Evolutionary conservation across 805 yeast species (phyloP), one percentile per base, ranked within the genome.

Genomic region (Schizosaccharomyces japonicus): DNA sequence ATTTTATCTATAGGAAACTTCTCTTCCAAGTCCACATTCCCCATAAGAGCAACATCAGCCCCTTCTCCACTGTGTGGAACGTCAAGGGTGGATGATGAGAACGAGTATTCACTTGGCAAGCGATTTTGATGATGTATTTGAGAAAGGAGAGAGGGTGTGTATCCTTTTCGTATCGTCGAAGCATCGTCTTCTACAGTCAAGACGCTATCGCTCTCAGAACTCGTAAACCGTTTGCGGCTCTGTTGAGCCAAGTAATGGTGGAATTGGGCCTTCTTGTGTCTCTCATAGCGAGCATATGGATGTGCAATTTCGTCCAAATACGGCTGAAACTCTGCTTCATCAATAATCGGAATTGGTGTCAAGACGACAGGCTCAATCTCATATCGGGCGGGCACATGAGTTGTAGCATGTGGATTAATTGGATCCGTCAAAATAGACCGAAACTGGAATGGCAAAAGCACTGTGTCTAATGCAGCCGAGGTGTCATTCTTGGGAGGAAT

Each of bases 1-100:
- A 90, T 71, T 50, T 66, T 58, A 5, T 62, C 53, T 44, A 74
- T 17, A 36, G 42, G 27, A 11, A 36, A 36, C 5, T 36, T 36
- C 2, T 36, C 42, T 6, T 19, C 42, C 8, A 36, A 15, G 13
- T 15, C 13, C 3, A 27, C 15, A 36, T 25, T 19, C 13, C 27
- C 13, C 13, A n/a, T 17, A 7, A 21, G 27, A 10, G 13, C 2
- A 2, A 19, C 42, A 7, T 36, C 42, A n/a, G n/a, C n/a, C n/a
- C n/a, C n/a, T n/a, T n/a, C n/a, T n/a, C n/a, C n/a, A n/a, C n/a
- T n/a, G n/a, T n/a, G n/a, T n/a, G n/a, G n/a, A 19, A 17, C 15
- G n/a, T 36, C 27, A 23, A 19, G 23, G 5, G 42, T 36, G 13
- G 42, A 36, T 6, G 25, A 19, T 19, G 42, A 27, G 23, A 19